These are phyloP conservation scores for Pulveroboletus sp. DNA, from an alignment of 1,284 basidiomycete species.

Conservation along the genomic window DNA sequence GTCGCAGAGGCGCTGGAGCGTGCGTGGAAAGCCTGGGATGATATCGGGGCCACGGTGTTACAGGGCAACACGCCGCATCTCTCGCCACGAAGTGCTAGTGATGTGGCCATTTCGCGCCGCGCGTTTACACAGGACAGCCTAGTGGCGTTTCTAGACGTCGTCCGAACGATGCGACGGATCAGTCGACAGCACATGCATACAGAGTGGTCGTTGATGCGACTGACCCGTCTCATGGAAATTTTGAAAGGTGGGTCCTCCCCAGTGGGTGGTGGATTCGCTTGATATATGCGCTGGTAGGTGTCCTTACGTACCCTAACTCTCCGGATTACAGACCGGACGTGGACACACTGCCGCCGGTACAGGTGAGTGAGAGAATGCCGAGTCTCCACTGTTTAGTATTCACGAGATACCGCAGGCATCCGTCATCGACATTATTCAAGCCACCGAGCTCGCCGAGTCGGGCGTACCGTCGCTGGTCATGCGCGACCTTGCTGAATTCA, in stretches of 20 bases:
- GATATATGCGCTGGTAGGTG: conserved; percentile 43
- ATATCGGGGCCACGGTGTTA: conserved; percentile 61
- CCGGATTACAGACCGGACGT: conserved; percentile 88
- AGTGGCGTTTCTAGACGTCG: conserved; percentile 75
- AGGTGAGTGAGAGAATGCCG: conserved; percentile 47
- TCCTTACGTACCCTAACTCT: conserved; percentile 80
- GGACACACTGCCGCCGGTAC: conserved; percentile 81
- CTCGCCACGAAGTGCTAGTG: conserved; percentile 21
- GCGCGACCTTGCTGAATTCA: conserved; percentile 81
- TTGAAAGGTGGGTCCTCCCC: conserved; percentile 57
- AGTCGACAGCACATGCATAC: conserved; percentile 47
- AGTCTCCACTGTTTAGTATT: neutral
- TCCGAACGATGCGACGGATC: conserved; percentile 58
- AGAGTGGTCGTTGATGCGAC: conserved; percentile 67
- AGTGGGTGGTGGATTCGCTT: neutral
- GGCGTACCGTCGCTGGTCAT: conserved; percentile 76
- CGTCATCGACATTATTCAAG: conserved; percentile 68
- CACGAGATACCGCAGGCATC: conserved; percentile 47
- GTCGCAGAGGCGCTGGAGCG: conserved; percentile 56
- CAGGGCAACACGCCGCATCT: conserved; percentile 27
- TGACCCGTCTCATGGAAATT: conserved; percentile 72
- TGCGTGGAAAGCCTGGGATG: conserved; percentile 72
- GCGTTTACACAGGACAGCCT: conserved; percentile 88
- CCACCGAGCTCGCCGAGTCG: conserved; percentile 62
- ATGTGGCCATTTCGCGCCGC: conserved; percentile 30